Base-by-base conservation (phyloP, 78 protist species). In the Dictyostelium purpureum region DNA sequence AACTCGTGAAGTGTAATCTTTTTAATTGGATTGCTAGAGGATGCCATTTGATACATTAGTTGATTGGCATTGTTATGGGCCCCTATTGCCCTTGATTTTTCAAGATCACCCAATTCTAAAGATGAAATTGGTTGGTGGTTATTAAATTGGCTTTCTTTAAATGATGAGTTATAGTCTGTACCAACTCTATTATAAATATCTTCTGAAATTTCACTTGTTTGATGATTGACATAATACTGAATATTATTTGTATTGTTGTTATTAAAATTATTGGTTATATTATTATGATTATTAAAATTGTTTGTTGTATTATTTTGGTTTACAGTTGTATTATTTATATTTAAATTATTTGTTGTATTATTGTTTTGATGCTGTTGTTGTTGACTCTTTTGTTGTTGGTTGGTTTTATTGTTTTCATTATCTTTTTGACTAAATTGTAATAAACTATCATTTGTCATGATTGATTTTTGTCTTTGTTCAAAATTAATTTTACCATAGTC, bases 401-500 rank as follows among this genome's bases (percentile, higher is more conserved):
- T n/a, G n/a, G n/a, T n/a, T n/a, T 12, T 57, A 26, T 61, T 28
- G 38, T 11, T 19, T 6, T 11, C 14, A 11, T n/a, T n/a, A 9
- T 61, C 31, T 26, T 61, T 26, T 28, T 57, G 16, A 57, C 31
- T n/a, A 31, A 61, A 61, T 7, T 35, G 26, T 11, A 61, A 33
- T n/a, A 61, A 31, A 61, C 31, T 61, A 61, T 61, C 37, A 61
- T 31, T 61, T n/a, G n/a, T n/a, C n/a, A 9, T 57, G 42, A 33
- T 63, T 63, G 31, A 42, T 63, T 63, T 63, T 42, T 37, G 43
- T 12, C 14, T n/a, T 61, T 9, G 16, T 51, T 75, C 81, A 26
- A 85, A 85, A 35, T 85, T 85, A 45, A 85, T 38, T 74, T 75
- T 85, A 19, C 92, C 92, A 61, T 73, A 70, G 31, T 71, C 57